A percentile compares a stretch with the other conserved stretches of the same genome.
Evolutionary conservation across 2,329 filamentous ascomycete genomes (phyloP).

Genomic region (Paraphaeosphaeria minitans): DNA sequence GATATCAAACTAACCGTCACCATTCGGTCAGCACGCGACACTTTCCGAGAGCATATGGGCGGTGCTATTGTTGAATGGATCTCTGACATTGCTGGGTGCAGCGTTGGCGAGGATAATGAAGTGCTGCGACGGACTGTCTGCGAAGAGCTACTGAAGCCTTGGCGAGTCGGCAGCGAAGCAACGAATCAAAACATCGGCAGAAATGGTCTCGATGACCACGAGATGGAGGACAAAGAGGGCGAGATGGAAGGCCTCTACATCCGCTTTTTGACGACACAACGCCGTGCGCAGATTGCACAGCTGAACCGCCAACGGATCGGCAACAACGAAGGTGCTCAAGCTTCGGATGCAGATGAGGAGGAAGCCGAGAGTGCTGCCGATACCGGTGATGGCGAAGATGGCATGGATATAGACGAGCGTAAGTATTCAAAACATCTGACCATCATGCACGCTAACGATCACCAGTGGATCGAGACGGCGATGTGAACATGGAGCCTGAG

Average conservation of each 20-base stretch:
- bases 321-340: slow-evolving; percentile 52
- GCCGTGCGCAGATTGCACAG: slow-evolving; percentile 33
- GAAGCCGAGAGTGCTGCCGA: slow-evolving; percentile 52
- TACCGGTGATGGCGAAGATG: slow-evolving; percentile 49
- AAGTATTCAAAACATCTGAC: not conserved
- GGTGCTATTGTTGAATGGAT: slow-evolving; percentile 98
- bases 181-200: slow-evolving; percentile 78
- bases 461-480: slow-evolving; percentile 53
- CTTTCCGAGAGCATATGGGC: slow-evolving; percentile 97
- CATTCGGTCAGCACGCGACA: slow-evolving; percentile 89
- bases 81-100: slow-evolving; percentile 87
- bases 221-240: slow-evolving; percentile 61
- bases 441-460: slow-evolving; percentile 7
- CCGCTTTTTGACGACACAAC: slow-evolving; percentile 33
- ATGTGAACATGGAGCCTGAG: slow-evolving; percentile 56
- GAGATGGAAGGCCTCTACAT: slow-evolving; percentile 39
- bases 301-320: slow-evolving; percentile 40
- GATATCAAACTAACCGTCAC: slow-evolving; percentile 96
- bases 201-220: slow-evolving; percentile 82
- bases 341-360: slow-evolving; percentile 51
- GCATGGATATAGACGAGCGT: slow-evolving; percentile 54
- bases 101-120: slow-evolving; percentile 77
- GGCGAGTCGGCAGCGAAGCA: slow-evolving; percentile 84
- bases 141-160: slow-evolving; percentile 86
- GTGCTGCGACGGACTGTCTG: slow-evolving; percentile 83